A percentile compares a stretch with the other conserved stretches of the same genome.
These are phyloP conservation scores for Globisporangium paroecandrum DNA, from an alignment of 352 stramenopile species.

Conservation along the genomic window DNA sequence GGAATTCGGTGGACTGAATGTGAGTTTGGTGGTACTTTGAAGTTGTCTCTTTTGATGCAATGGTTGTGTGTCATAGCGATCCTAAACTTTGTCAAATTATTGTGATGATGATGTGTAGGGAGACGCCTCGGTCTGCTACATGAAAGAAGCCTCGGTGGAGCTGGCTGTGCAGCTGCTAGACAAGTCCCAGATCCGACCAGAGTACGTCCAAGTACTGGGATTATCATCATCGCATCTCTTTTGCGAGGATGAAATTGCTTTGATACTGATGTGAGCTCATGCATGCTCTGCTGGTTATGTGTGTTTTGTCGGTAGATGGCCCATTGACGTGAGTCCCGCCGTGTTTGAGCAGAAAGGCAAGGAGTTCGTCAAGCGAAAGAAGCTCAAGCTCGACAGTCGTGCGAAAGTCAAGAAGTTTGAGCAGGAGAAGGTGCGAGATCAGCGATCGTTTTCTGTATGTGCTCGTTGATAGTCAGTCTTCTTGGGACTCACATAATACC, in stretches of 20 bases:
- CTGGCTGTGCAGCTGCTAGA: slow-evolving; percentile 94
- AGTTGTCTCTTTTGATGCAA: neutral
- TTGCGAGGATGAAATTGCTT: neutral
- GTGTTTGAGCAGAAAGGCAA: slow-evolving; percentile 91
- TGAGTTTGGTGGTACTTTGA: slow-evolving; percentile 24
- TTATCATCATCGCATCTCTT: too few relatives aligned
- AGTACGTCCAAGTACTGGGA: slow-evolving; percentile 37
- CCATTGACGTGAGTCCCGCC: slow-evolving; percentile 63
- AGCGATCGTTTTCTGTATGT: neutral
- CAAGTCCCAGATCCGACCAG: slow-evolving; percentile 76
- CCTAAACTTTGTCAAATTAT: neutral
- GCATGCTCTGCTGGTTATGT: neutral
- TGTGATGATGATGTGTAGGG: slow-evolving; percentile 43
- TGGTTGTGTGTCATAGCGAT: neutral
- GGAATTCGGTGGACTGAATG: slow-evolving; percentile 84
- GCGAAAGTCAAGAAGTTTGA: slow-evolving; percentile 87
- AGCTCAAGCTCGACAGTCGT: slow-evolving; percentile 73
- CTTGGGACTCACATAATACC: neutral
- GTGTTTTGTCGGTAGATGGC: slow-evolving; percentile 36
- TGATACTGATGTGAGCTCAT: slow-evolving; percentile 4
- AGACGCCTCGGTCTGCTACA: slow-evolving; percentile 95
- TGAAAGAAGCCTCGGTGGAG: slow-evolving; percentile 93
- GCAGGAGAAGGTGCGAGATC: slow-evolving; percentile 66
- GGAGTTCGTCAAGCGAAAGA: slow-evolving; percentile 76
- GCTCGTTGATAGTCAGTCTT: neutral